phyloP scores from a whole-genome alignment of 257 asterid species.

The Paulownia fortunei region DNA sequence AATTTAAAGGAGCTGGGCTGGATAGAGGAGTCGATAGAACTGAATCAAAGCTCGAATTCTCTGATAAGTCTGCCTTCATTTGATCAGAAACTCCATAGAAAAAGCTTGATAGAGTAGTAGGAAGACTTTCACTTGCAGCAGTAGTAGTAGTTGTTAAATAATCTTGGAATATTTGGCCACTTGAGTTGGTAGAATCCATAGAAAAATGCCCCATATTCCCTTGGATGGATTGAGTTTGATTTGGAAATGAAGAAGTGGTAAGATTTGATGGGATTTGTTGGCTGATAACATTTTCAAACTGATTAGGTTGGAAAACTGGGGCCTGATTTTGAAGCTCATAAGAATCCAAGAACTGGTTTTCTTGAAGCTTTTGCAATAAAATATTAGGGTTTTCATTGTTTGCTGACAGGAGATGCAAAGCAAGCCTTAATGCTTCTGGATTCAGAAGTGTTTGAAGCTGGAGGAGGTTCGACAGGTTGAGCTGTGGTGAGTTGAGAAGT shows the following conservation, averaged over 20 bases:
- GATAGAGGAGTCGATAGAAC: conserved; percentile 48
- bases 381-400: conserved; percentile 46
- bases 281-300: conserved; percentile 42
- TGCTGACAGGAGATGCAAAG: conserved; percentile 48
- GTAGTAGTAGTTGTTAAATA: conserved; percentile 25
- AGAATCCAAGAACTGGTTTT: conserved; percentile 47
- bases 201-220: conserved; percentile 33
- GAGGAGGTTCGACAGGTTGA: conserved; percentile 59
- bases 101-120: conserved; percentile 28
- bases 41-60: conserved; percentile 43
- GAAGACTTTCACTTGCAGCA: conserved; percentile 31
- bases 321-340: conserved; percentile 40
- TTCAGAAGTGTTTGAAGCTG: conserved; percentile 75
- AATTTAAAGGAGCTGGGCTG: conserved; percentile 34
- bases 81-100: conserved; percentile 38
- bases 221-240: conserved; percentile 38
- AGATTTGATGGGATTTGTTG: conserved; percentile 48
- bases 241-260: conserved; percentile 33
- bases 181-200: conserved; percentile 35
- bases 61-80: conserved; percentile 45
- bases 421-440: conserved; percentile 62
- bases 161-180: conserved; percentile 43
- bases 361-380: conserved; percentile 51
- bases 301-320: conserved; percentile 49
- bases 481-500: conserved; percentile 57